Evolutionary conservation across 345 rosid genomes (phyloP).

Genomic region (Combretum micranthum): DNA sequence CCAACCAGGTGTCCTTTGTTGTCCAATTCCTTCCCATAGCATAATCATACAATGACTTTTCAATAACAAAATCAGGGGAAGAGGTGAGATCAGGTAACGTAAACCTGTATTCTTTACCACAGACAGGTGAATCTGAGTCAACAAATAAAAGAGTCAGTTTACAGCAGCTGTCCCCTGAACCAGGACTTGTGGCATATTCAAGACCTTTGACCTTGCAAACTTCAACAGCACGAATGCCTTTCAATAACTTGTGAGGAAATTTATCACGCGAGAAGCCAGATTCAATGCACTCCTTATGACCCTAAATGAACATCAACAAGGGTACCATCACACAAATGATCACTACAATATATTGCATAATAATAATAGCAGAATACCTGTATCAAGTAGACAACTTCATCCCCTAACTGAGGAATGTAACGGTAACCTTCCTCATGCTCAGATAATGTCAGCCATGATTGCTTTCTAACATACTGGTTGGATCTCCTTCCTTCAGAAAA

Average conservation of each 20-base stretch:
- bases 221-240: slow-evolving; percentile 66
- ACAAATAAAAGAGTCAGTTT: slow-evolving; percentile 75
- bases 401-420: slow-evolving; percentile 89
- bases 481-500: slow-evolving; percentile 27
- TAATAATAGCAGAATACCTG: slow-evolving; percentile 39
- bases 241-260: slow-evolving; percentile 55
- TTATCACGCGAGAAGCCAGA: slow-evolving; percentile 28
- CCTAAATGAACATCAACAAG: slow-evolving; percentile 37
- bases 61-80: slow-evolving; percentile 87
- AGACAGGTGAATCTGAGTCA: slow-evolving; percentile 51
- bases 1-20: slow-evolving; percentile 59
- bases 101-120: slow-evolving; percentile 49
- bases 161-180: slow-evolving; percentile 97
- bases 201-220: slow-evolving; percentile 70
- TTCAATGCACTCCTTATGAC: slow-evolving; percentile 66
- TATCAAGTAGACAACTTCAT: slow-evolving; percentile 80
- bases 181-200: slow-evolving; percentile 64
- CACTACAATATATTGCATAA: too few relatives aligned
- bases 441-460: slow-evolving; percentile 82
- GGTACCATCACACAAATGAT: too few relatives aligned
- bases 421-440: slow-evolving; percentile 84
- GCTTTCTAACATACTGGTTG: slow-evolving; percentile 33
- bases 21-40: slow-evolving; percentile 64
- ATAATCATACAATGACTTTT: slow-evolving; percentile 76
- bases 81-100: slow-evolving; percentile 71